Evolutionary conservation across 768 basidiomycete genomes (phyloP).

Genomic region (Boletus tylopilopsis): DNA sequence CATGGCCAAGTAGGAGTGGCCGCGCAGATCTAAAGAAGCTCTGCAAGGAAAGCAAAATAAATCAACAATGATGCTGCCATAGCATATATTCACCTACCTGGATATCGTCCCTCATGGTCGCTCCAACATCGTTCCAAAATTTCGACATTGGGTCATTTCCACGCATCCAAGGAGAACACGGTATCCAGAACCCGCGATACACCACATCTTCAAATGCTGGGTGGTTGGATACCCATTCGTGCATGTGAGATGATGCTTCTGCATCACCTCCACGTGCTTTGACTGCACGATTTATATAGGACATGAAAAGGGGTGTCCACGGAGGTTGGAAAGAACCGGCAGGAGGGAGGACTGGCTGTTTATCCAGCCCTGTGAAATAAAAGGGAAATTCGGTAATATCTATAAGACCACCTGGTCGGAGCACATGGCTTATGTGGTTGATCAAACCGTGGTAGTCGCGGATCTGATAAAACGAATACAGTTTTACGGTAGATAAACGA

Average conservation of each 20-base stretch:
- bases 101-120: slow-evolving; percentile 56
- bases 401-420: slow-evolving; percentile 69
- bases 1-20: slow-evolving; percentile 64
- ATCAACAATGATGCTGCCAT: neutral
- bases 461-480: slow-evolving; percentile 43
- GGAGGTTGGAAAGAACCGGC: slow-evolving; percentile 44
- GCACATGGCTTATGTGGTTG: slow-evolving; percentile 60
- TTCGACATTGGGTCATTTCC: slow-evolving; percentile 21
- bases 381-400: slow-evolving; percentile 71
- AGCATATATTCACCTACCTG: slow-evolving; percentile 34
- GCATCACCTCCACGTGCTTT: slow-evolving; percentile 55
- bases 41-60: slow-evolving; percentile 31
- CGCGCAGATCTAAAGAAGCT: slow-evolving; percentile 62
- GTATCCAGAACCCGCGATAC: slow-evolving; percentile 59
- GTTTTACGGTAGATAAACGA: slow-evolving; percentile 12
- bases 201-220: slow-evolving; percentile 57
- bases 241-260: slow-evolving; percentile 56
- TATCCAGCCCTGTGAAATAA: slow-evolving; percentile 51
- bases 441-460: slow-evolving; percentile 62
- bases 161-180: slow-evolving; percentile 48
- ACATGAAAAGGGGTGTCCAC: slow-evolving; percentile 63
- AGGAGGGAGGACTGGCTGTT: slow-evolving; percentile 40
- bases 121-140: slow-evolving; percentile 42
- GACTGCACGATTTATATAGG: slow-evolving; percentile 50
- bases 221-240: slow-evolving; percentile 52